Conservation (phyloP, 805 yeast species). For the Yarrowia bubula region DNA sequence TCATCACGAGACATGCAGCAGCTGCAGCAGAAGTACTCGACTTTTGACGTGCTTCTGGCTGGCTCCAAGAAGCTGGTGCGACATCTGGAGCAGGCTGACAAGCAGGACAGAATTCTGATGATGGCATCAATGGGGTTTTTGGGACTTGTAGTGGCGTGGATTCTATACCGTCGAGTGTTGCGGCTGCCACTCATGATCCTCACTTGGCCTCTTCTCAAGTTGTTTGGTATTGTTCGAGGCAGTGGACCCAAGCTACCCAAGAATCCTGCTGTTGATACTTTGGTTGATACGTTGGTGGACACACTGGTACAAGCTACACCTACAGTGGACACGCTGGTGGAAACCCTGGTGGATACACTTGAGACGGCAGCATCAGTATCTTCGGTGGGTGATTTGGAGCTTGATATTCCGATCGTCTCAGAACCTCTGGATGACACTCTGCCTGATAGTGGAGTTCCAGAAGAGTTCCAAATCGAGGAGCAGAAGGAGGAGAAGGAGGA, state of each 20-base stretch:
- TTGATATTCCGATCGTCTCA: not conserved
- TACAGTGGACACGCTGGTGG: not conserved
- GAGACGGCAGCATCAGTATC: not conserved
- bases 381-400: not conserved
- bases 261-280: not conserved
- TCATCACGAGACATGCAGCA: constrained; percentile 38
- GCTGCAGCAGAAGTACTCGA: constrained; percentile 40
- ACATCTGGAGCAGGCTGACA: constrained; percentile 44
- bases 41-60: constrained; percentile 41
- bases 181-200: constrained; percentile 40
- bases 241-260: constrained; percentile 1
- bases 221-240: constrained; percentile 30
- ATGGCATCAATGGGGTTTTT: constrained; percentile 41
- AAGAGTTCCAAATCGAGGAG: not conserved
- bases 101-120: constrained; percentile 42
- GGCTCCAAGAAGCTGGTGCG: constrained; percentile 41
- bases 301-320: not conserved
- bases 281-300: not conserved
- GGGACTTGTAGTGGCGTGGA: constrained; percentile 40
- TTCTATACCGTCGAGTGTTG: constrained; percentile 42
- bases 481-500: not conserved
- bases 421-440: constrained; percentile 16
- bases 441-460: not conserved
- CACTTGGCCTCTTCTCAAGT: constrained; percentile 36
- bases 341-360: not conserved